Evolutionary conservation across 495 filamentous ascomycete genomes (phyloP), one percentile per base, ranked within the genome.

Genomic region (Ascodesmis nigricans): DNA sequence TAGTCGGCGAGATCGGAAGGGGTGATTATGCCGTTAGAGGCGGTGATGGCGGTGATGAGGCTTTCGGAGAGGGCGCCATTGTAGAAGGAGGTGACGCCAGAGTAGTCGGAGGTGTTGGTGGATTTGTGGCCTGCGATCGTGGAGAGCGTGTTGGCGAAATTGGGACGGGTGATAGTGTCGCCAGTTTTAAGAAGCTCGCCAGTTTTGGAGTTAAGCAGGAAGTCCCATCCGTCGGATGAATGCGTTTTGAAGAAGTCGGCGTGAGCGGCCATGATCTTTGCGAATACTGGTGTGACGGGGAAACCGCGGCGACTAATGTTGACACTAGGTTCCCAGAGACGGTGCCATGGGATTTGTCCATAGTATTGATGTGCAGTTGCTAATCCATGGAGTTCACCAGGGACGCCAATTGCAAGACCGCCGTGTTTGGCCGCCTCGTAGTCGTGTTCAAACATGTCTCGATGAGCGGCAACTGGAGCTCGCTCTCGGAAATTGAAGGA

Each of bases 401-500:
- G 49, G 10, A 47, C 40, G 15, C 34, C 49, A 9, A 52, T 19
- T 3, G 49, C 40, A 5, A 52, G 40, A 3, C 49, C 49, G 3
- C 49, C 49, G 9, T 35, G 30, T 27, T 36, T 43, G 3, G 49
- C 49, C 1, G 23, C 23, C 23, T 25, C 23, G 23, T 13, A 44
- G 37, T 5, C 36, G 23, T 8, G 47, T 45, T 40, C n/a, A 32
- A 47, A 52, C 49, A 52, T 52, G 26, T 52, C 31, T n/a, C 49
- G 38, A 0, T 27, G 29, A 5, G 43, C 42, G 16, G 22, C 36
- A 14, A 29, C 41, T 5, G 49, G 49, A 0, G 49, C 49, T 31
- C 33, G 39, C 35, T 52, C 49, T 7, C 49, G 31, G 23, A 52
- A 52, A 38, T 52, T 52, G 31, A 51, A 51, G 28, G 36, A 39